phyloP scores from a whole-genome alignment of 2,329 filamentous ascomycete genomes.

The Scleromitrula shiraiana region DNA sequence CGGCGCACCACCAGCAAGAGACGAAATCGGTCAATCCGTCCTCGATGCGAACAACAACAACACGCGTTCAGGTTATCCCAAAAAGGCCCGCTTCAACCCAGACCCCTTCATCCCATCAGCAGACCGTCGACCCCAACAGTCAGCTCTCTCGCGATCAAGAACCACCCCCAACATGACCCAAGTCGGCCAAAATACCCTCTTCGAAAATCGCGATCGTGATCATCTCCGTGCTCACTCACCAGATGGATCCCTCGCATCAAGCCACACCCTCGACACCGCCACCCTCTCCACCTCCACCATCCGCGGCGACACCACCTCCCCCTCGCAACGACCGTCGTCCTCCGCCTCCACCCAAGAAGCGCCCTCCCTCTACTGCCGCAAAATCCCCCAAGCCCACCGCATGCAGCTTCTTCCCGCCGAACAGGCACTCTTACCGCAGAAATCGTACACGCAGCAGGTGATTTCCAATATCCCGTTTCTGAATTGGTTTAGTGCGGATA shows the following conservation, averaged over 20 bases:
- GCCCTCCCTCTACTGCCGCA: conserved; percentile 42
- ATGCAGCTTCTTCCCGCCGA: conserved; percentile 59
- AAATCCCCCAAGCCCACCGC: conserved; percentile 59
- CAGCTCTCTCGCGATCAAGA: conserved; percentile 22
- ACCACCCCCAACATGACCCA: conserved; percentile 23
- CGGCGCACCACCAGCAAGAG: conserved; percentile 54
- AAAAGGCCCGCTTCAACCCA: conserved; percentile 11
- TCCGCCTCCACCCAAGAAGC: conserved; percentile 18
- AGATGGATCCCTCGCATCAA: conserved; percentile 30
- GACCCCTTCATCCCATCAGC: conserved; percentile 10
- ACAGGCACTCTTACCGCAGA: conserved; percentile 62
- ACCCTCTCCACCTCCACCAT: conserved; percentile 35
- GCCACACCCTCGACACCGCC: conserved; percentile 51
- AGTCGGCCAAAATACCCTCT: conserved; percentile 20
- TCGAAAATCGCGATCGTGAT: conserved; percentile 7
- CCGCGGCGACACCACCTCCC: conserved; percentile 9
- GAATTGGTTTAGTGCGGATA: conserved; percentile 60
- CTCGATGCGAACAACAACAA: conserved; percentile 3
- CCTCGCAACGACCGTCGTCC: conserved; percentile 33
- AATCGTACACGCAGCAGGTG: conserved; percentile 55
- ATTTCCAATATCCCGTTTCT: conserved; percentile 60
- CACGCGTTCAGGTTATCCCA: conserved; percentile 8
- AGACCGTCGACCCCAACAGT: conserved; percentile 12
- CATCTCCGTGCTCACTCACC: conserved; percentile 24
- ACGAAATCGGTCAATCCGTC: conserved; percentile 37